Evolutionary conservation across 2,329 filamentous ascomycete genomes (phyloP), one percentile per base, ranked within the genome.

Genomic region (Chaetomium sp.): DNA sequence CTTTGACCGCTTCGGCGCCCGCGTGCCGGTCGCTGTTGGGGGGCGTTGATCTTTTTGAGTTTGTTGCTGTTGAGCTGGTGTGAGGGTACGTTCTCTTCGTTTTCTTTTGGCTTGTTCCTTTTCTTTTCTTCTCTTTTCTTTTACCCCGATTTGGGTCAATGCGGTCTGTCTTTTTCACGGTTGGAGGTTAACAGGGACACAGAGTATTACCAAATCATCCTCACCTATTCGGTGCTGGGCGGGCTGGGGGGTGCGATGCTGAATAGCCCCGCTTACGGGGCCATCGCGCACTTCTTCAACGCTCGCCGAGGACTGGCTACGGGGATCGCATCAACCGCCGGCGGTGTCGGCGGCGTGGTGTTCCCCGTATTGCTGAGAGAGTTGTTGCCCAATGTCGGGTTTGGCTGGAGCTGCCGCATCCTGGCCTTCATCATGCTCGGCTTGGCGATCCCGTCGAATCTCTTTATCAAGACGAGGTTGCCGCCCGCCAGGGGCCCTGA

Each of bases 251-350:
- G 89, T 1, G 90, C 89, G 0, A 80, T 94, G 51, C 85, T 95
- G 65, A 93, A 93, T 75, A 92, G 90, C 0, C 91, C 92, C 0
- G 86, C 90, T 0, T 84, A 95, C 68, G 87, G 88, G 13, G 85
- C 88, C 25, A 86, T 94, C 47, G 89, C 89, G 0, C 92, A 96
- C 74, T 96, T 87, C 79, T 96, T 96, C 79, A 82, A 88, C 31
- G 76, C 75, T n/a, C 87, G 86, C 57, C 86, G 92, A 16, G 93
- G 89, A 2, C 83, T 90, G 50, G 91, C 92, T 8, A 94, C 90
- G 0, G 92, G 92, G n/a, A 81, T 96, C 50, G 91, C 91, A n/a
- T 85, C 89, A 4, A 88, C 89, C 0, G 90, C 91, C 0, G 87
- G 87, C 21, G 88, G 86, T 19, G 76, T 90, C 13, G 89, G 89